A percentile compares a stretch with the other conserved stretches of the same genome.
These are phyloP conservation scores for Zopfochytrium polystomum DNA, from an alignment of 371 early-diverging fungal species.

Conservation along the genomic window DNA sequence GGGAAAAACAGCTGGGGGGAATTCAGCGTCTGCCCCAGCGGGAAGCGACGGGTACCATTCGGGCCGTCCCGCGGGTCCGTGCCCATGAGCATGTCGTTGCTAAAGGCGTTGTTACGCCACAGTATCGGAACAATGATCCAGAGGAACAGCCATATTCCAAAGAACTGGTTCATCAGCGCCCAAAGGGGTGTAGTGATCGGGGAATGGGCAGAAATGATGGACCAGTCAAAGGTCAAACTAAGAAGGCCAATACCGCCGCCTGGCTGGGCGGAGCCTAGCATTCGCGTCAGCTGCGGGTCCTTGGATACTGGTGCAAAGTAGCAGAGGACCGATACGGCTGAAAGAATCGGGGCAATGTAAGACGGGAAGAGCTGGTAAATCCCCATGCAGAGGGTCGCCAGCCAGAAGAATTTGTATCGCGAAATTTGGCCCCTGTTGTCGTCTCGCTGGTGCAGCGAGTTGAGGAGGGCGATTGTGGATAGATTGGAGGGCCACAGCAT, in stretches of 20 bases:
- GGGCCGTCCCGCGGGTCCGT: conserved; percentile 9
- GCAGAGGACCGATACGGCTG: conserved; percentile 48
- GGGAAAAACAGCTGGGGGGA: conserved; percentile 13
- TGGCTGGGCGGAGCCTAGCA: conserved; percentile 1
- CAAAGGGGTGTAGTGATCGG: conserved; percentile 44
- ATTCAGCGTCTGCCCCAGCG: conserved; percentile 19
- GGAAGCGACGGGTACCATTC: conserved; percentile 13
- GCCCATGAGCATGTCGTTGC: conserved; percentile 18
- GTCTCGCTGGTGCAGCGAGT: too few species aligned
- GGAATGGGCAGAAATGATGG: neutral
- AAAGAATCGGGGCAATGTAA: conserved; percentile 55
- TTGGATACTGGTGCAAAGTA: neutral
- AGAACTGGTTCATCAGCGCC: conserved; percentile 33
- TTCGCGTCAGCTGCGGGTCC: conserved; percentile 29
- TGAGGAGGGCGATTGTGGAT: conserved; percentile 69
- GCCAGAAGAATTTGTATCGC: conserved; percentile 65
- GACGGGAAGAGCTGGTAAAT: conserved; percentile 45
- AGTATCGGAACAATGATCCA: conserved; percentile 75
- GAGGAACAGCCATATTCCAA: conserved; percentile 55
- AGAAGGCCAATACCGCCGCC: conserved; percentile 12
- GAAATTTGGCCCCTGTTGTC: conserved; percentile 8
- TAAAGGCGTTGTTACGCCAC: conserved; percentile 56
- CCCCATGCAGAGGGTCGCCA: conserved; percentile 11
- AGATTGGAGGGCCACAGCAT: conserved; percentile 83
- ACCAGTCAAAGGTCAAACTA: conserved; percentile 18